phyloP scores from a whole-genome alignment of 441 rosid genomes.

The Croton setiger region DNA sequence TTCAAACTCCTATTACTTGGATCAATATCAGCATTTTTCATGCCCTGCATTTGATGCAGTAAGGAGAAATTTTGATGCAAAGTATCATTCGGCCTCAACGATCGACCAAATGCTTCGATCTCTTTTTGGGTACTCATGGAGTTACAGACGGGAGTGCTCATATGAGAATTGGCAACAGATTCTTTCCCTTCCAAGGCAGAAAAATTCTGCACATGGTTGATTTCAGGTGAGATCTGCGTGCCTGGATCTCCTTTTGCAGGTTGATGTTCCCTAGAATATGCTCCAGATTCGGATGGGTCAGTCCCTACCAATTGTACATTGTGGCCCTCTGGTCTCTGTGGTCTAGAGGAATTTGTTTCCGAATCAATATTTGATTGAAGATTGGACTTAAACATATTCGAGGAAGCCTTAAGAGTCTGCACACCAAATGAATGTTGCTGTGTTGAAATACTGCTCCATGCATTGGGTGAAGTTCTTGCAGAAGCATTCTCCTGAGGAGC shows the following conservation, averaged over 20 bases:
- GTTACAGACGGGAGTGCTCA: conserved; percentile 29
- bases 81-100: conserved; percentile 41
- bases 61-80: conserved; percentile 41
- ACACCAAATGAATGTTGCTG: conserved; percentile 38
- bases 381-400: conserved; percentile 33
- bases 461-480: conserved; percentile 35
- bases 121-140: conserved; percentile 38
- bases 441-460: conserved; percentile 38
- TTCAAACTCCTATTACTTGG: conserved; percentile 42
- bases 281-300: conserved; percentile 34
- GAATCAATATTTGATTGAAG: conserved; percentile 32
- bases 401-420: conserved; percentile 33
- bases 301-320: conserved; percentile 33
- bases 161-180: conserved; percentile 22
- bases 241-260: conserved; percentile 22
- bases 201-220: conserved; percentile 25
- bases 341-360: conserved; percentile 34
- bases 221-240: conserved; percentile 29
- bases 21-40: conserved; percentile 45
- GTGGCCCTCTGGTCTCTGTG: conserved; percentile 39
- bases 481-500: conserved; percentile 39
- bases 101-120: conserved; percentile 50
- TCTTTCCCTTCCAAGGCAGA: conserved; percentile 29
- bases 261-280: conserved; percentile 32
- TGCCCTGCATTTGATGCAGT: conserved; percentile 45